Evolutionary conservation across 352 stramenopile genomes (phyloP), one percentile per base, ranked within the genome.

Genomic region (Saprolegnia parasitica): DNA sequence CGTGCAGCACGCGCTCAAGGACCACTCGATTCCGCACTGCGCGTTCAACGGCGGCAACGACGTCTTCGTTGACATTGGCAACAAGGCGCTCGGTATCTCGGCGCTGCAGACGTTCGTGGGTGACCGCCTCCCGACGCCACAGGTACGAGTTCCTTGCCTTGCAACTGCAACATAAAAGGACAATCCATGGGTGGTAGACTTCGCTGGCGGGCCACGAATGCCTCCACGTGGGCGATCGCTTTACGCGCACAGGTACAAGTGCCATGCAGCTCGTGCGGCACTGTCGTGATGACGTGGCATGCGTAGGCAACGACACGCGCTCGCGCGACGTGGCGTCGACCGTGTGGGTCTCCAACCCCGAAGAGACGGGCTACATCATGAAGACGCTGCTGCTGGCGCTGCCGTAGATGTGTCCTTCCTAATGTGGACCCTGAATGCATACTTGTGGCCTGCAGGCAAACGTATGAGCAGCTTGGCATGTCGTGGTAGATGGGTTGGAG

Each of bases 1-100:
- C 11, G 83, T 96, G 56, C 94, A 98, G 74, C 80, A 93, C 54
- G 84, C 88, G 67, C 74, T 99, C 39, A 75, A 81, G 37, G 75
- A 91, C 67, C 83, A 78, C 18, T 56, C 50, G 1, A 78, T 98
- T 23, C 96, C 96, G 11, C 98, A 97, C 72, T 98, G 95, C 72
- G 95, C 94, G 1, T 98, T 98, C 73, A 99, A 99, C 76, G 96
- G 96, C 29, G 96, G 96, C 16, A 91, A 94, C 45, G 96, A 99
- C 74, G 92, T 95, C 49, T 99, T 91, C 90, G 91, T 98, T 15
- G 96, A 99, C 75, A 88, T 98, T 47, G 96, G 96, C n/a, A 97
- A 98, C 78, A 99, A 99, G 76, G 81, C 89, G 11, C 84, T 98
- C 24, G 96, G 89, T 15, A 97, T 99, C 45, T 75, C 90, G 67